Evolutionary conservation across 805 yeast species (phyloP), one percentile per base, ranked within the genome.

Genomic region (Pichia manshurica): DNA sequence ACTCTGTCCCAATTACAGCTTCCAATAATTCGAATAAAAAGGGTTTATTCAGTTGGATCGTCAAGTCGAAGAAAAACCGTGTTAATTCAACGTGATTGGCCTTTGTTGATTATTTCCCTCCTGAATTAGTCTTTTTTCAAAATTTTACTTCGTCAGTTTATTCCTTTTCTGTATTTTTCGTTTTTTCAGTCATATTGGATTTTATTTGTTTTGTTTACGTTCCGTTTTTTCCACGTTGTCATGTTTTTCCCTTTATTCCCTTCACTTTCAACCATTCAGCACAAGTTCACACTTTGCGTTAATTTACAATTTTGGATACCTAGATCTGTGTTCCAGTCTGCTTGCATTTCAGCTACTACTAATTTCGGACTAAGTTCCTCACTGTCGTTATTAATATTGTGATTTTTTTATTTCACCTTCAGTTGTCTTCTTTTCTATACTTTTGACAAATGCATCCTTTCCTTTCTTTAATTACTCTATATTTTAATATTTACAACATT

Each of bases 21-120:
- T 19, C 20, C 23, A 28, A 33, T 41, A 36, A 12, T 28, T 20
- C 32, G 25, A 37, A 45, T 39, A 44, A 39, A 43, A 46, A 41
- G 22, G 39, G 47, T 6, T 16, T 51, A 7, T 46, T 49, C 34
- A 25, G 41, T 23, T 46, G 53, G 54, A 46, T 49, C 17, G 39
- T 38, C 12, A 45, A 48, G 36, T 43, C 40, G 10, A 49, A 49
- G 20, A 43, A 44, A 33, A 38, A 23, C 15, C 37, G 44, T 16
- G 44, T 38, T 10, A 5, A 13, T 37, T 37, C 40, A 20, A 21
- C 40, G 9, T 34, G 17, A 23, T 20, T 16, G 6, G 12, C 16
- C 12, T 33, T n/a, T 20, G 8, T 40, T 25, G 21, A 10, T 40
- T 13, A 10, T n/a, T 40, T 4, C 12, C 25, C 5, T 16, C 6